Conservation (phyloP, 768 basidiomycete genomes). For the Kwoniella heveanensis region DNA sequence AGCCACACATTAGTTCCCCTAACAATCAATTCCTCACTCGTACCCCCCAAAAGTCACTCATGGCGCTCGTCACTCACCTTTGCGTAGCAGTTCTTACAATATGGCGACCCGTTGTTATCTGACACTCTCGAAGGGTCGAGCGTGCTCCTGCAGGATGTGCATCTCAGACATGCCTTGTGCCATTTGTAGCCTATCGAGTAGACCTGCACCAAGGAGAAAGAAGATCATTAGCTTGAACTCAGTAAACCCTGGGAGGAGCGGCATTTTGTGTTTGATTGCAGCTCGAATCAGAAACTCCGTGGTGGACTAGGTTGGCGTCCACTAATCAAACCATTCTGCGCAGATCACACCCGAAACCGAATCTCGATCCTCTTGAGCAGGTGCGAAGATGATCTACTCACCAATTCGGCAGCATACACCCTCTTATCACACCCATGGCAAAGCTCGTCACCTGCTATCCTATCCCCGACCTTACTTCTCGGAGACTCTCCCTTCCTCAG, state of each 20-base stretch:
- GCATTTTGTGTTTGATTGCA: no score
- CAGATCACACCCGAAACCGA: no score
- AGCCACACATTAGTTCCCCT: background rate
- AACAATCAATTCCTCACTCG: no score
- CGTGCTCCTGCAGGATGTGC: constrained; percentile 40
- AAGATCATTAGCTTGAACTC: no score
- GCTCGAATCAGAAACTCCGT: no score
- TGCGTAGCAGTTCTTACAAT: constrained; percentile 51
- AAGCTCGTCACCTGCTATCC: constrained; percentile 35
- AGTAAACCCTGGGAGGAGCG: no score
- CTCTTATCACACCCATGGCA: constrained; percentile 49
- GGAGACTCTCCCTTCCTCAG: constrained; percentile 44
- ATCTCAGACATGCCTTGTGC: constrained; percentile 47
- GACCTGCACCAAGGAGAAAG: constrained; percentile 2
- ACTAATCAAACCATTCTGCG: no score
- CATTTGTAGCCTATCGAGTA: constrained; percentile 34
- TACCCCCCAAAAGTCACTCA: background rate
- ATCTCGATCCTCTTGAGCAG: no score
- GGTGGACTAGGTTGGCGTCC: no score
- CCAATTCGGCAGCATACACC: constrained; percentile 51
- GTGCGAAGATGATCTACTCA: constrained; percentile 14
- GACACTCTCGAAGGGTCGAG: constrained; percentile 50
- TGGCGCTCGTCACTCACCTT: constrained; percentile 33
- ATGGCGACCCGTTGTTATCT: constrained; percentile 44
- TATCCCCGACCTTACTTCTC: constrained; percentile 48